Percentiles rank a stretch among this genome's conserved stretches.
These are phyloP conservation scores for Penicillium sp. DNA, from an alignment of 2,329 filamentous ascomycete species.

Conservation along the genomic window DNA sequence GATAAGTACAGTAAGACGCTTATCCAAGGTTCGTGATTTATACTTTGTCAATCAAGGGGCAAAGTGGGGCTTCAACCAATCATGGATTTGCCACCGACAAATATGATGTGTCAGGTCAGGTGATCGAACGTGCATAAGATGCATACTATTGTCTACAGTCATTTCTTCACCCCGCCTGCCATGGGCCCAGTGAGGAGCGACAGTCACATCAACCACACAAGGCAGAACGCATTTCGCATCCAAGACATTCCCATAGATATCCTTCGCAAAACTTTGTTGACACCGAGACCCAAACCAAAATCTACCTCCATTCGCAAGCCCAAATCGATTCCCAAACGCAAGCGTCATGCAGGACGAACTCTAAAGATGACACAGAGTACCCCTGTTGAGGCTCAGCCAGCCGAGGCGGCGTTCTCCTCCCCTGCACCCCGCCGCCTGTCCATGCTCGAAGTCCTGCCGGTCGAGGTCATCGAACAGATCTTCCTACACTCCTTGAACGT, in stretches of 20 bases:
- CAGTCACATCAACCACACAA: background rate
- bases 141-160: no score
- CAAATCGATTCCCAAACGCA: background rate
- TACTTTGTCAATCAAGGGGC: no score
- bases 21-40: no score
- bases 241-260: background rate
- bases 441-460: constrained; percentile 48
- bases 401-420: background rate
- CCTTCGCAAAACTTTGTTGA: background rate
- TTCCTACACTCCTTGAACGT: constrained; percentile 52
- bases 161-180: background rate
- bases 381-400: background rate
- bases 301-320: background rate
- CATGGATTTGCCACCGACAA: no score
- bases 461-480: constrained; percentile 55
- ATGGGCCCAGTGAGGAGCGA: background rate
- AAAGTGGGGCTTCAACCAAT: no score
- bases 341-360: background rate
- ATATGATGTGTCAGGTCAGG: no score
- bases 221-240: background rate
- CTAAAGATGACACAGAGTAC: background rate
- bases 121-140: background rate
- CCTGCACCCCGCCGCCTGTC: background rate
- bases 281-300: background rate
- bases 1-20: no score